Evolutionary conservation across 495 filamentous ascomycete species (phyloP).

Genomic region (Podospora anserina): DNA sequence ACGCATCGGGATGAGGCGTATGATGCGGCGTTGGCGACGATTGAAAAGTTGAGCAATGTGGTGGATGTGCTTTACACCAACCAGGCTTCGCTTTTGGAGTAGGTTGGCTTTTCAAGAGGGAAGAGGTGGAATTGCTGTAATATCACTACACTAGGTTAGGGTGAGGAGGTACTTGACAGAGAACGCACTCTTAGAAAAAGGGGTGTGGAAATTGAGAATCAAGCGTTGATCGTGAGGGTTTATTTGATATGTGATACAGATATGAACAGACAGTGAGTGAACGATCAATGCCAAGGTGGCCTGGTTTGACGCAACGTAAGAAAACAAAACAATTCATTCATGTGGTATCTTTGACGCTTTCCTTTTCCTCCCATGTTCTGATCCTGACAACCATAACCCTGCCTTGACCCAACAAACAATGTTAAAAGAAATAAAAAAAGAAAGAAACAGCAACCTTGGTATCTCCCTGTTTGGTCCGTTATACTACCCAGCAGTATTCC

Average conservation of each 20-base stretch:
- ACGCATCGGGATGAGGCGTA: constrained; percentile 88
- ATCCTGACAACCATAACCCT: not conserved
- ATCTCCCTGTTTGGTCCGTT: not conserved
- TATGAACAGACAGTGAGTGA: not conserved
- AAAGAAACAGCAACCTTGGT: constrained; percentile 3
- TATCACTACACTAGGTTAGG: not conserved
- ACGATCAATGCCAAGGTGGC: no score
- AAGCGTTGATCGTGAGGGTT: not conserved
- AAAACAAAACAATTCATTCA: not conserved
- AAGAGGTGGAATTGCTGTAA: constrained; percentile 7
- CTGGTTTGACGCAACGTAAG: not conserved
- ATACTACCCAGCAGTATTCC: constrained; percentile 3
- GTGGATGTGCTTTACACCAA: constrained; percentile 97
- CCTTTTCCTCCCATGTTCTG: not conserved
- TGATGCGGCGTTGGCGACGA: constrained; percentile 88
- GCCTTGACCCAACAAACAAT: not conserved
- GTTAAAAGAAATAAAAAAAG: not conserved
- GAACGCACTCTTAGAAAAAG: not conserved
- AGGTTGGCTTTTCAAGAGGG: constrained; percentile 20
- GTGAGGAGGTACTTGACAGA: not conserved
- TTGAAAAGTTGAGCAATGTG: constrained; percentile 95
- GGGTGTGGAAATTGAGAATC: not conserved
- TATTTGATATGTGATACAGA: not conserved
- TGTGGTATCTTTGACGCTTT: not conserved
- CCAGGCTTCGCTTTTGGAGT: constrained; percentile 94